Evolutionary conservation across 805 yeast genomes (phyloP).

Genomic region (Kodamaea fukazawae): DNA sequence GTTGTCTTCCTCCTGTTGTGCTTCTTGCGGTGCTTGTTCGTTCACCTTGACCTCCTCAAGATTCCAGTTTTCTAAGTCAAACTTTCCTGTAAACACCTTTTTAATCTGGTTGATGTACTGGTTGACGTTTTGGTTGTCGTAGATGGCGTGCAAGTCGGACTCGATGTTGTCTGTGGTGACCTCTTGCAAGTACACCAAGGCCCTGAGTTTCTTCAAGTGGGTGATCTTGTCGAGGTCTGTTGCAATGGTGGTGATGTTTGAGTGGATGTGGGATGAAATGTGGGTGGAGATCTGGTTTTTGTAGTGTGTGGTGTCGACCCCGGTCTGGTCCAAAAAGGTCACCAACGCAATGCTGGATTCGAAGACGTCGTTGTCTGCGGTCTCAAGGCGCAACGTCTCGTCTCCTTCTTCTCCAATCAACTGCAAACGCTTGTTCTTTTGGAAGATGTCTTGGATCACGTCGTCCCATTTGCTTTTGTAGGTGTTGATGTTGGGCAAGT

Average conservation of each 20-base stretch:
- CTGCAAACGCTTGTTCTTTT: not conserved
- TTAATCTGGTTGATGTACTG: slow-evolving; percentile 32
- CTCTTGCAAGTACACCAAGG: slow-evolving; percentile 14
- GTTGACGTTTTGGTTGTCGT: slow-evolving; percentile 29
- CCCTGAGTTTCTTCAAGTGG: slow-evolving; percentile 12
- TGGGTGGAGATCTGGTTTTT: not conserved
- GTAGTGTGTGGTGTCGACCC: slow-evolving; percentile 2
- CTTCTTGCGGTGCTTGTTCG: not conserved
- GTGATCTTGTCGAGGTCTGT: slow-evolving; percentile 5
- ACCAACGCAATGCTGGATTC: slow-evolving; percentile 1
- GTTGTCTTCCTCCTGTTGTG: slow-evolving; percentile 14
- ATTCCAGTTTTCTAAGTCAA: slow-evolving; percentile 7
- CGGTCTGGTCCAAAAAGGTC: slow-evolving; percentile 4
- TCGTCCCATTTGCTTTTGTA: slow-evolving; percentile 13
- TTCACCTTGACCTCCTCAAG: slow-evolving; percentile 8
- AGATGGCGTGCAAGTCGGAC: slow-evolving; percentile 7
- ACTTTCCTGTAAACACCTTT: slow-evolving; percentile 4
- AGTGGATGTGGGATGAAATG: slow-evolving; percentile 2
- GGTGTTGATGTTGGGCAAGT: slow-evolving; percentile 8
- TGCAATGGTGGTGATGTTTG: slow-evolving; percentile 1
- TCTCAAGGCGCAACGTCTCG: slow-evolving; percentile 1
- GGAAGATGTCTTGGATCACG: slow-evolving; percentile 11
- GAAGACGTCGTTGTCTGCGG: not conserved
- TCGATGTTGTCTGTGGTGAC: slow-evolving; percentile 3
- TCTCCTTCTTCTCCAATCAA: slow-evolving; percentile 7